These are phyloP conservation scores for Penicillium bovifimosum DNA, from an alignment of 495 filamentous ascomycete species.

Conservation along the genomic window DNA sequence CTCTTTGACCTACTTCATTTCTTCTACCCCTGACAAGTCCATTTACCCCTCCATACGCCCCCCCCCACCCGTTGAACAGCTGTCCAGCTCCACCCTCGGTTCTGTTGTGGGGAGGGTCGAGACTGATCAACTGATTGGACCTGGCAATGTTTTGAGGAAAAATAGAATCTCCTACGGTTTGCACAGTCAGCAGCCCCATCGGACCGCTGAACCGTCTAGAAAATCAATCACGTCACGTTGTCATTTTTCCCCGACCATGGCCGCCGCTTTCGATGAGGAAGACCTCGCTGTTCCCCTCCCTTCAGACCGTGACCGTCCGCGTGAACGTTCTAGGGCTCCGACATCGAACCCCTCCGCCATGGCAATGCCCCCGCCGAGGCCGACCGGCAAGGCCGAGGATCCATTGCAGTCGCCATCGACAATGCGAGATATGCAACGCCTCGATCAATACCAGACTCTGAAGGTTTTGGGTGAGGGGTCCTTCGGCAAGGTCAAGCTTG, in stretches of 20 bases:
- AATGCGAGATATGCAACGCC: constrained; percentile 61
- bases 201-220: constrained; percentile 18
- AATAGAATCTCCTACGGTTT: constrained; percentile 15
- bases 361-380: constrained; percentile 46
- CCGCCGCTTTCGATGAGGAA: constrained; percentile 68
- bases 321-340: constrained; percentile 29
- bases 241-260: constrained; percentile 35
- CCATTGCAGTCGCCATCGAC: constrained; percentile 40
- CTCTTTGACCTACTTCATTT: neutral
- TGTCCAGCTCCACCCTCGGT: constrained; percentile 26
- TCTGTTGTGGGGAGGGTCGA: constrained; percentile 28
- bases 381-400: constrained; percentile 32
- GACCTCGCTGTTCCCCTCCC: constrained; percentile 85
- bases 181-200: constrained; percentile 19
- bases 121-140: constrained; percentile 26
- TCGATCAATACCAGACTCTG: constrained; percentile 85
- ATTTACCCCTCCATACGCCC: constrained; percentile 13
- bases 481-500: constrained; percentile 97
- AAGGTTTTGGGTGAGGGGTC: constrained; percentile 92
- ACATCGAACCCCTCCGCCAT: constrained; percentile 36
- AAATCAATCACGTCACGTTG: constrained; percentile 45
- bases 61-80: constrained; percentile 15
- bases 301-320: constrained; percentile 51
- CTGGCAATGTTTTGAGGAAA: constrained; percentile 17
- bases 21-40: neutral